Percentiles rank a stretch among this genome's conserved stretches.
phyloP scores from a whole-genome alignment of 306 rosid species.

The Quillaja saponaria region DNA sequence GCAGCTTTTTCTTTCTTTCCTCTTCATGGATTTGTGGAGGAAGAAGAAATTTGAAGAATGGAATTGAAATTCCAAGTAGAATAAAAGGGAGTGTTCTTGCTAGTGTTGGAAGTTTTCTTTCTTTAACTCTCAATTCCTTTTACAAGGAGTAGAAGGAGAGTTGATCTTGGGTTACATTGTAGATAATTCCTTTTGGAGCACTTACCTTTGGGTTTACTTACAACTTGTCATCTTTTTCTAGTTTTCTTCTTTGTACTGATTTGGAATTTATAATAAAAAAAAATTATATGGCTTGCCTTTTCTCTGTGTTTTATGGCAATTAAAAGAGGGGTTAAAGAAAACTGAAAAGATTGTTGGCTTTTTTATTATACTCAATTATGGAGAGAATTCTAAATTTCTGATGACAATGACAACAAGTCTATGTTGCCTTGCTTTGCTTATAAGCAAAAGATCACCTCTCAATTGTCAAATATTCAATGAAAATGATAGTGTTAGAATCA shows the following conservation, averaged over 20 bases:
- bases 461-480: too few species aligned
- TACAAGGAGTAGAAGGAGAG: background rate
- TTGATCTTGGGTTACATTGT: slow-evolving; percentile 30
- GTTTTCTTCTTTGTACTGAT: slow-evolving; percentile 33
- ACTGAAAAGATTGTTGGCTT: too few species aligned
- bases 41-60: slow-evolving; percentile 29
- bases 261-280: slow-evolving; percentile 21
- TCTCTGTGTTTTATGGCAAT: background rate
- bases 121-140: background rate
- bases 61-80: slow-evolving; percentile 16
- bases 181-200: slow-evolving; percentile 34
- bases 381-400: too few species aligned
- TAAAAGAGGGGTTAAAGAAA: too few species aligned
- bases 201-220: slow-evolving; percentile 44
- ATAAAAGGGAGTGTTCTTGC: slow-evolving; percentile 25
- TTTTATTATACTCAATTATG: too few species aligned
- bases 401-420: too few species aligned
- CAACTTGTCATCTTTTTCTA: slow-evolving; percentile 34
- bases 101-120: slow-evolving; percentile 8
- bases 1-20: background rate
- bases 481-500: too few species aligned
- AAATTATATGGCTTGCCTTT: background rate
- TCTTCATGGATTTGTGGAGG: slow-evolving; percentile 22
- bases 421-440: too few species aligned
- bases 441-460: too few species aligned